Conservation (phyloP, 768 basidiomycete genomes). For the Lactarius pseudohatsudake region DNA sequence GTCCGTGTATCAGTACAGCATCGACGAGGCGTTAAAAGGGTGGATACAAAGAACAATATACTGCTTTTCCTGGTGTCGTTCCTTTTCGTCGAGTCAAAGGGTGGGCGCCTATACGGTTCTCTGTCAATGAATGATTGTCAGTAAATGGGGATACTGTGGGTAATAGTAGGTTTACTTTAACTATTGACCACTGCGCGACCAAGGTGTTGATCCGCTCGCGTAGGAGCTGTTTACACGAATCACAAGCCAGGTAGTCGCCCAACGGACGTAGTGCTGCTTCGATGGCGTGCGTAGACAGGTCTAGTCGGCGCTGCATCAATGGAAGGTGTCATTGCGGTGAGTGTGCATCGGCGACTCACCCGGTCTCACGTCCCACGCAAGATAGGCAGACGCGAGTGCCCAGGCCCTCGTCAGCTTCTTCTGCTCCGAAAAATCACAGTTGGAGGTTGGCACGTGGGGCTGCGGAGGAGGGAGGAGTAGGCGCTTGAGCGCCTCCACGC, state of each 20-base stretch:
- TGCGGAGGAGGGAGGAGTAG: conserved; percentile 73
- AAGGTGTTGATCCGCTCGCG: conserved; percentile 66
- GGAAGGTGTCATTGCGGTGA: not conserved
- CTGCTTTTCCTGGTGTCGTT: not conserved
- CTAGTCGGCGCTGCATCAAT: conserved; percentile 38
- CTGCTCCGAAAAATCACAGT: conserved; percentile 73
- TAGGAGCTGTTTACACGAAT: conserved; percentile 62
- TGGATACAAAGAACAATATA: not conserved
- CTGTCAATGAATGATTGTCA: conserved; percentile 1
- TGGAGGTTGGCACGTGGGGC: conserved; percentile 66
- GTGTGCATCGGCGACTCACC: conserved; percentile 44
- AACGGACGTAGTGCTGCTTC: conserved; percentile 71
- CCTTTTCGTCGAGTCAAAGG: not conserved
- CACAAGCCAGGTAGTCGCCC: conserved; percentile 66
- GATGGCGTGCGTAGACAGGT: conserved; percentile 70
- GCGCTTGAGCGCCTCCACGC: conserved; percentile 78
- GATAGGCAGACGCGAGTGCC: conserved; percentile 79
- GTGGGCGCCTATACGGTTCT: conserved; percentile 17
- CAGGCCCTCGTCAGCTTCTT: conserved; percentile 79
- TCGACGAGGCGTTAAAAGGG: not conserved
- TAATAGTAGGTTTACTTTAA: conserved; percentile 52
- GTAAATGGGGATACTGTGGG: not conserved
- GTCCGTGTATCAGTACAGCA: conserved; percentile 9
- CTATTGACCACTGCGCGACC: conserved; percentile 73
- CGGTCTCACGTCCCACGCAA: conserved; percentile 81